Percentiles rank a stretch among this genome's conserved stretches.
These are phyloP conservation scores for Cucurbita pepo DNA, from an alignment of 306 rosid genomes.

Conservation along the genomic window DNA sequence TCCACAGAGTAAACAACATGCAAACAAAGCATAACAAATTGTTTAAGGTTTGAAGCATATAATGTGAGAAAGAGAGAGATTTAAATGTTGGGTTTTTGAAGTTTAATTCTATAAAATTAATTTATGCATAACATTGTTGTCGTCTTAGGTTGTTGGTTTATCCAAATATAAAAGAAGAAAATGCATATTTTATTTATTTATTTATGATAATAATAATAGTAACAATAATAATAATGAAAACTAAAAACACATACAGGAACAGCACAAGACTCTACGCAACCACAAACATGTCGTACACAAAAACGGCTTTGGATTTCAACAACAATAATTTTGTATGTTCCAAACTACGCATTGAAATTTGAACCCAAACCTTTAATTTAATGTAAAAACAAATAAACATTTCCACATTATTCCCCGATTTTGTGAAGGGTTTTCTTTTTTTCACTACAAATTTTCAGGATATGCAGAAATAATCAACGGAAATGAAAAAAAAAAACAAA, in stretches of 20 bases:
- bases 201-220: no score
- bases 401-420: not conserved
- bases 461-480: not conserved
- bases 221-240: not conserved
- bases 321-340: conserved; percentile 3
- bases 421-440: not conserved
- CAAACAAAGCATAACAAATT: no score
- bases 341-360: conserved; percentile 5
- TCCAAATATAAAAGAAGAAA: not conserved
- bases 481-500: not conserved
- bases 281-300: conserved; percentile 3
- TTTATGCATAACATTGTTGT: not conserved
- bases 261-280: conserved; percentile 6
- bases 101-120: not conserved
- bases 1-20: no score
- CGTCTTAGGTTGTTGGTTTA: not conserved
- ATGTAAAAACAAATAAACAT: not conserved
- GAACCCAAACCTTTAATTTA: not conserved
- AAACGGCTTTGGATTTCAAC: conserved; percentile 1
- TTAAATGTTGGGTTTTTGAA: not conserved
- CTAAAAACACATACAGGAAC: not conserved
- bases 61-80: not conserved
- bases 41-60: not conserved
- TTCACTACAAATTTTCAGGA: not conserved
- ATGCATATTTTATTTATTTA: no score